Evolutionary conservation across 108 stramenopile species (phyloP).

Genomic region (Skeletonema grethae): DNA sequence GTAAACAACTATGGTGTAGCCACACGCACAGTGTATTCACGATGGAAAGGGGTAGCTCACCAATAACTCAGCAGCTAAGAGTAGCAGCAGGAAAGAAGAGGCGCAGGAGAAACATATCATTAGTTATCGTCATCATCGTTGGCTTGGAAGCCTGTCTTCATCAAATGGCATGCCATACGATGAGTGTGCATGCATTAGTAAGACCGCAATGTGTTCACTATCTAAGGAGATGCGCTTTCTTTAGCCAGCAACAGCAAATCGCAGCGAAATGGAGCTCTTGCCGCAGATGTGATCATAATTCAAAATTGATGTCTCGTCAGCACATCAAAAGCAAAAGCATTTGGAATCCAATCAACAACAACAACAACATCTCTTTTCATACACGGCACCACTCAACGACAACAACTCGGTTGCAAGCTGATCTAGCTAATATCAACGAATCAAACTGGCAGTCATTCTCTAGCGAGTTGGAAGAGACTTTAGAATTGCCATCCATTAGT

Average conservation of each 20-base stretch:
- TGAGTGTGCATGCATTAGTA: neutral
- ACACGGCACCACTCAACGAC: neutral
- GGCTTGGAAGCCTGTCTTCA: neutral
- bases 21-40: neutral
- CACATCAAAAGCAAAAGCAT: neutral
- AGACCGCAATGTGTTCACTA: neutral
- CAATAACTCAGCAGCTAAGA: neutral
- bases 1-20: neutral
- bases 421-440: constrained; percentile 16
- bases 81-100: neutral
- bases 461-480: constrained; percentile 23
- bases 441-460: constrained; percentile 33
- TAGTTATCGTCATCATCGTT: neutral
- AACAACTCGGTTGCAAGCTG: neutral
- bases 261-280: neutral
- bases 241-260: neutral
- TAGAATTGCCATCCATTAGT: constrained; percentile 40
- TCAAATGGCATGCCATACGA: neutral
- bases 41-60: neutral
- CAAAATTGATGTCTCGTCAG: neutral
- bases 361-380: neutral
- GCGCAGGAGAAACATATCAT: neutral
- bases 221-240: neutral
- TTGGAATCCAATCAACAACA: neutral
- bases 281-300: neutral